Evolutionary conservation across 176 grass and related monocot genomes (phyloP).

Genomic region (Canna indica): DNA sequence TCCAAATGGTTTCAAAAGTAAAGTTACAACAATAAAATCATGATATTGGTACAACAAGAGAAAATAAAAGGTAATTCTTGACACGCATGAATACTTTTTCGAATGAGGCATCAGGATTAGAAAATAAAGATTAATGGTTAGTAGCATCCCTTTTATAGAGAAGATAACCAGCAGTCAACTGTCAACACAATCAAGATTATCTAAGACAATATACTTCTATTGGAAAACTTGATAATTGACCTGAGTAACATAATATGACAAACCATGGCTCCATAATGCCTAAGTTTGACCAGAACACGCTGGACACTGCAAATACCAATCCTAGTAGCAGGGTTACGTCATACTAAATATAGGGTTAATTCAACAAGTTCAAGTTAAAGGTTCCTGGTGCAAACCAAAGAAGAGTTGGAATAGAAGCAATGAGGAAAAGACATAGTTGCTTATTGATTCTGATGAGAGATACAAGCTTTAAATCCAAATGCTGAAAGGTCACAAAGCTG

Average conservation of each 20-base stretch:
- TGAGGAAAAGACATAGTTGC: no score
- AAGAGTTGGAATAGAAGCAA: no score
- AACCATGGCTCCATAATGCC: neutral
- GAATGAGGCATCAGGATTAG: no score
- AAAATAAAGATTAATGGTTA: neutral
- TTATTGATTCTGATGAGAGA: no score
- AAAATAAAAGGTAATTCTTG: neutral
- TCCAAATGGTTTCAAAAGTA: constrained; percentile 26
- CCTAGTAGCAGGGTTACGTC: no score
- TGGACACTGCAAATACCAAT: no score
- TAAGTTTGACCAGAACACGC: neutral
- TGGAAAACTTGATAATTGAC: neutral
- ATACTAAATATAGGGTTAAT: no score
- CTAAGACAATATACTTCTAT: neutral
- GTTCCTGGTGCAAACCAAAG: no score
- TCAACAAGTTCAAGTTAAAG: no score
- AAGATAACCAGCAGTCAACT: neutral
- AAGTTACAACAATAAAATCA: constrained; percentile 12
- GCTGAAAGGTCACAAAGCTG: no score
- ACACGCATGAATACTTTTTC: no score
- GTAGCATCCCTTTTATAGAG: neutral
- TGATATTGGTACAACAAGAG: neutral
- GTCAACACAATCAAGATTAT: neutral
- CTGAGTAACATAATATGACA: neutral
- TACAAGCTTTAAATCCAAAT: no score